A percentile compares a stretch with the other conserved stretches of the same genome.
phyloP scores from a whole-genome alignment of 2,329 filamentous ascomycete genomes.

The Fusarium domesticum region DNA sequence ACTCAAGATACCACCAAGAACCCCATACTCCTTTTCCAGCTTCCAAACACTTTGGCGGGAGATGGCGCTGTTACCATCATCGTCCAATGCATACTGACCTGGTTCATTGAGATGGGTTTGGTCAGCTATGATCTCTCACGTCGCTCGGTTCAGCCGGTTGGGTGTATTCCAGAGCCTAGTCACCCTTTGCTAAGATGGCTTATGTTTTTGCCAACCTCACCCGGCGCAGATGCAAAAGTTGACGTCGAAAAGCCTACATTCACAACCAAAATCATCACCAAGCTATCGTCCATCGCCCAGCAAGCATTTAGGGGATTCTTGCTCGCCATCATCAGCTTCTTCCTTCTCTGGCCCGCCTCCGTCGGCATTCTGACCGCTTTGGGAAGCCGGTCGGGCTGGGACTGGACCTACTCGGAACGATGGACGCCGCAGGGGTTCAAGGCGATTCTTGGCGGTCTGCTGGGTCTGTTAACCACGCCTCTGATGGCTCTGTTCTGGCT shows the following conservation, averaged over 20 bases:
- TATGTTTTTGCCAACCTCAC: slow-evolving; percentile 14
- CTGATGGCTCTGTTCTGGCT: slow-evolving; percentile 50
- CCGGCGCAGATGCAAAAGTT: background rate
- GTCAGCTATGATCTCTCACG: slow-evolving; percentile 46
- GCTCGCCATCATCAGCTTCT: slow-evolving; percentile 37
- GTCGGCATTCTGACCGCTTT: slow-evolving; percentile 43
- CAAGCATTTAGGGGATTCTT: slow-evolving; percentile 28
- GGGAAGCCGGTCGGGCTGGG: slow-evolving; percentile 37
- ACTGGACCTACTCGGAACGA: slow-evolving; percentile 41
- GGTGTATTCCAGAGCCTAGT: slow-evolving; percentile 40
- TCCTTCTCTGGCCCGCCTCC: slow-evolving; percentile 42
- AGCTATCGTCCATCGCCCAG: slow-evolving; percentile 26
- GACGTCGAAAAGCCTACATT: slow-evolving; percentile 1
- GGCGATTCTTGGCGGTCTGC: slow-evolving; percentile 44
- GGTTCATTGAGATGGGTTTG: slow-evolving; percentile 48
- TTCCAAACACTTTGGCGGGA: slow-evolving; percentile 49
- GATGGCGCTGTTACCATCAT: slow-evolving; percentile 52
- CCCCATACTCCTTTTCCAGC: slow-evolving; percentile 46
- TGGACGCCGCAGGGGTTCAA: slow-evolving; percentile 53
- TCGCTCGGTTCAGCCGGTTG: slow-evolving; percentile 46
- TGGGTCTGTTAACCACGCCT: slow-evolving; percentile 47
- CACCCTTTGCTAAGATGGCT: slow-evolving; percentile 39
- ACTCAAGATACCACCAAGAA: slow-evolving; percentile 33
- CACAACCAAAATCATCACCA: background rate
- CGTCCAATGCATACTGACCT: slow-evolving; percentile 50